Conservation (phyloP, 2,329 filamentous ascomycete genomes). For the Chaetomium sp. region DNA sequence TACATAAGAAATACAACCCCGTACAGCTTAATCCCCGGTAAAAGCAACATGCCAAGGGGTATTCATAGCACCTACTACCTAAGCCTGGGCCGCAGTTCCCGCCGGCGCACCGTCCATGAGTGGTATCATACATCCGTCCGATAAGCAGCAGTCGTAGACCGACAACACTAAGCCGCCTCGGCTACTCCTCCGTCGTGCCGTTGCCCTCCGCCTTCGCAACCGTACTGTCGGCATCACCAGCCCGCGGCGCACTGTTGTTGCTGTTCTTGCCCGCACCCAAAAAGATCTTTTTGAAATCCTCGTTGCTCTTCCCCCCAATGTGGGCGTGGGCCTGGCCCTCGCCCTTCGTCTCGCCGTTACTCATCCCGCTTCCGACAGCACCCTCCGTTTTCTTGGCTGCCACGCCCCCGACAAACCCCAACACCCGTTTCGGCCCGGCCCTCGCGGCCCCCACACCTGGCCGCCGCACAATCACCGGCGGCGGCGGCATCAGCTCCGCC, state of each 20-base stretch:
- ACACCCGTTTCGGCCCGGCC: constrained; percentile 47
- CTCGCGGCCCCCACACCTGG: constrained; percentile 44
- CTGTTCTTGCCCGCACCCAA: constrained; percentile 25
- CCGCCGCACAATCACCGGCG: constrained; percentile 46
- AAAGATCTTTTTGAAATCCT: constrained; percentile 40
- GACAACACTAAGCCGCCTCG: background rate
- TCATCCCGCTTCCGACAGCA: constrained; percentile 22
- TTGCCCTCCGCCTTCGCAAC: constrained; percentile 6
- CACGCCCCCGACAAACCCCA: constrained; percentile 45
- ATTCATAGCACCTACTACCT: constrained; percentile 20
- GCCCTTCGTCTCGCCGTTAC: constrained; percentile 34
- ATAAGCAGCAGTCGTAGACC: constrained; percentile 1
- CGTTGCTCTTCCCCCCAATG: constrained; percentile 37
- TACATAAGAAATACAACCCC: background rate
- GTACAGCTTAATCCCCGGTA: background rate
- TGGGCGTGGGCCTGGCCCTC: background rate
- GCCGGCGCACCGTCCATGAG: constrained; percentile 14
- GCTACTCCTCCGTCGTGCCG: constrained; percentile 10
- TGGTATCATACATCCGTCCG: constrained; percentile 24
- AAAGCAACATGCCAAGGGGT: constrained; percentile 22
- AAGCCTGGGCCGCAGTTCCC: constrained; percentile 1
- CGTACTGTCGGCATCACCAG: background rate
- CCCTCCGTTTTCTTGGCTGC: constrained; percentile 33
- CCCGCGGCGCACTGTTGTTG: background rate
- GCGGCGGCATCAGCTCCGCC: constrained; percentile 48